Conservation (phyloP, 176 grass and related monocot genomes). For the Hordeum marinum region DNA sequence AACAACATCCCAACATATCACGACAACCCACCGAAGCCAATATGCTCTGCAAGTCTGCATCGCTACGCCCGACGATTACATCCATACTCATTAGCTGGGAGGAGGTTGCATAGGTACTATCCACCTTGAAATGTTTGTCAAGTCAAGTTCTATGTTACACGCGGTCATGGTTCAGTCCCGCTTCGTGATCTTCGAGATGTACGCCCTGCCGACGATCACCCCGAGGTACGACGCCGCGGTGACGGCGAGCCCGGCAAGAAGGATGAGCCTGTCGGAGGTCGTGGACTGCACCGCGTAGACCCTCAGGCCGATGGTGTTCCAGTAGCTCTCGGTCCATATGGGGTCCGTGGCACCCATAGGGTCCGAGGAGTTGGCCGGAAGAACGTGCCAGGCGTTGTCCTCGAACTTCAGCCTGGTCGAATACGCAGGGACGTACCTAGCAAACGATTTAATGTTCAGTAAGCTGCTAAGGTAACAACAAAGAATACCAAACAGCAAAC, state of each 20-base stretch:
- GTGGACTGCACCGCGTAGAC: slow-evolving; percentile 72
- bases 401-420: slow-evolving; percentile 78
- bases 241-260: slow-evolving; percentile 44
- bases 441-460: background rate
- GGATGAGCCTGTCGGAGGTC: slow-evolving; percentile 60
- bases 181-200: slow-evolving; percentile 69
- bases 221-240: slow-evolving; percentile 58
- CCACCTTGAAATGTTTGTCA: background rate
- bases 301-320: slow-evolving; percentile 81
- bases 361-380: slow-evolving; percentile 60
- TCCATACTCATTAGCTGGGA: too few relatives aligned
- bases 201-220: slow-evolving; percentile 41
- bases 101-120: too few relatives aligned
- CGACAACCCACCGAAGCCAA: background rate
- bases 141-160: background rate
- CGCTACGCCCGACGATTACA: background rate
- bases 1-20: background rate
- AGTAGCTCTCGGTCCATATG: slow-evolving; percentile 94
- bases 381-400: slow-evolving; percentile 59
- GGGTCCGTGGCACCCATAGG: slow-evolving; percentile 58
- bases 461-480: background rate
- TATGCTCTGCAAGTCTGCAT: background rate
- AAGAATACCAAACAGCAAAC: background rate
- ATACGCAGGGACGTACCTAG: slow-evolving; percentile 89
- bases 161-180: slow-evolving; percentile 36